Evolutionary conservation across 1,139 yeast genomes (phyloP).

Genomic region (Hemisphaericaspora lyxosophila): DNA sequence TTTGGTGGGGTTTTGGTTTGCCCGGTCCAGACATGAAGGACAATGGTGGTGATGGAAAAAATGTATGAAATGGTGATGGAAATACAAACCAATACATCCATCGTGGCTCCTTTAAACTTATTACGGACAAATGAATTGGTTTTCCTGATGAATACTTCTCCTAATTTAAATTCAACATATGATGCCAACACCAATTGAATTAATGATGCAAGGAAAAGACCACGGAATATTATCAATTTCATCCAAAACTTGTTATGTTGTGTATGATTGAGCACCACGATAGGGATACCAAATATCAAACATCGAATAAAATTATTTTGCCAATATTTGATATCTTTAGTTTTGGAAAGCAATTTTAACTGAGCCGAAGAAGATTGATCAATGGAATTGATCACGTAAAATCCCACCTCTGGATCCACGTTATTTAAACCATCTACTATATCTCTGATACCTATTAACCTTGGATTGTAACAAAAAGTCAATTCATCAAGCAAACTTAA

Average conservation of each 20-base stretch:
- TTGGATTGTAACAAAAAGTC: constrained; percentile 43
- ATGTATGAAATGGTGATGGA: constrained; percentile 79
- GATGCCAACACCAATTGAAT: constrained; percentile 62
- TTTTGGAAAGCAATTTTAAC: constrained; percentile 63
- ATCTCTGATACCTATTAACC: constrained; percentile 54
- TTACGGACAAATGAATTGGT: constrained; percentile 66
- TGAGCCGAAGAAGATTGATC: constrained; percentile 59
- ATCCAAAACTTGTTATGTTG: constrained; percentile 34
- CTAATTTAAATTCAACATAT: constrained; percentile 71
- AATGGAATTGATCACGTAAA: constrained; percentile 41
- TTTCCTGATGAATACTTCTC: constrained; percentile 60
- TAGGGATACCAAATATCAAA: constrained; percentile 60
- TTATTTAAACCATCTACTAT: constrained; percentile 45
- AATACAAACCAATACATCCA: constrained; percentile 88
- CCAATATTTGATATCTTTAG: constrained; percentile 76
- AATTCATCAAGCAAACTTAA: constrained; percentile 32
- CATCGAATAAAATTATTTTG: constrained; percentile 52
- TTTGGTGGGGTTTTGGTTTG: constrained; percentile 53
- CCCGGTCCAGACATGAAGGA: constrained; percentile 41
- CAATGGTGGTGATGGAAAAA: constrained; percentile 66
- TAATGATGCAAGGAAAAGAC: constrained; percentile 58
- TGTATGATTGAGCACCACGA: constrained; percentile 56
- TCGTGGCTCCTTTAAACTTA: constrained; percentile 68
- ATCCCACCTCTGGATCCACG: constrained; percentile 29
- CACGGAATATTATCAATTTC: constrained; percentile 38